These are phyloP conservation scores for Calonectria pseudoreteaudii DNA, from an alignment of 2,329 filamentous ascomycete genomes.

Conservation along the genomic window DNA sequence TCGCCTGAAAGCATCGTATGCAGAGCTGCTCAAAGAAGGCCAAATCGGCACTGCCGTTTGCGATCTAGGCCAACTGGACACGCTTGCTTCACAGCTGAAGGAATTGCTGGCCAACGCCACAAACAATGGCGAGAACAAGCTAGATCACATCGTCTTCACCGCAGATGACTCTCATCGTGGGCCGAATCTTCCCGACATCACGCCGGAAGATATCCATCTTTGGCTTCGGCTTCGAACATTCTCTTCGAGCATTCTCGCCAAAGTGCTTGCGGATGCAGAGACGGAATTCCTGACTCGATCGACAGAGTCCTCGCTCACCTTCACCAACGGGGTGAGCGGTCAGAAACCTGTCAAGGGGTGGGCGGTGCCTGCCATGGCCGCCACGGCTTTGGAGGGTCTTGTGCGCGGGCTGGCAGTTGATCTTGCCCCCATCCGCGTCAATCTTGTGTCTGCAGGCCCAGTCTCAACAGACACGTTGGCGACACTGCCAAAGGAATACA, in stretches of 20 bases:
- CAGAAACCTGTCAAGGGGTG: not conserved
- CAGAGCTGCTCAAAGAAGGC: not conserved
- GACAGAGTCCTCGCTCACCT: not conserved
- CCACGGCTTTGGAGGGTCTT: not conserved
- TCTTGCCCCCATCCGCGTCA: not conserved
- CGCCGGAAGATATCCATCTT: not conserved
- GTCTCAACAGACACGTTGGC: not conserved
- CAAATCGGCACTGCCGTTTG: not conserved
- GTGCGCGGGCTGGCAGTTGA: not conserved
- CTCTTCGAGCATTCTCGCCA: not conserved
- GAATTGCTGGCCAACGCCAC: not conserved
- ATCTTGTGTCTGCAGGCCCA: not conserved
- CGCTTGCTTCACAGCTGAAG: not conserved
- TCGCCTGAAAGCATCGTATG: not conserved
- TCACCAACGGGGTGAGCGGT: conserved; percentile 3
- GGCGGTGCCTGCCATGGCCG: not conserved
- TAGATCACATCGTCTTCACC: conserved; percentile 2
- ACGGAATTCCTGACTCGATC: not conserved
- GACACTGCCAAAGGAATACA: not conserved
- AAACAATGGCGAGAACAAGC: not conserved
- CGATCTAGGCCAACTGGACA: not conserved
- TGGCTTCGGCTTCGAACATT: not conserved
- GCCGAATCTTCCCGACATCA: not conserved
- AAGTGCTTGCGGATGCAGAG: not conserved
- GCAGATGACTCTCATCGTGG: not conserved